Base-by-base conservation (phyloP, 441 rosid species). In the Jatropha multifida region DNA sequence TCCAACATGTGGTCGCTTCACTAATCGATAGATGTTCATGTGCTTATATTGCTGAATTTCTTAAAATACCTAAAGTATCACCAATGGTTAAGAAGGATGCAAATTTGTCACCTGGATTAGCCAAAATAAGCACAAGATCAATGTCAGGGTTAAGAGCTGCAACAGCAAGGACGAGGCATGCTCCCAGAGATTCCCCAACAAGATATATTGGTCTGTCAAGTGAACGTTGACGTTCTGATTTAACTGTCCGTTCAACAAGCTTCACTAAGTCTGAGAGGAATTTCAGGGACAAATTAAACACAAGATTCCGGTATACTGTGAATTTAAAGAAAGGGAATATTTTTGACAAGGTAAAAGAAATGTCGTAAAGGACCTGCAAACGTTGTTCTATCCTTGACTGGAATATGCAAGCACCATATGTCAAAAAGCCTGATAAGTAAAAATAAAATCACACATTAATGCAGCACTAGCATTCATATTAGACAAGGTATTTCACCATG, bases 361-460 rank as follows among this genome's bases (percentile, higher is more conserved):
- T n/a, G 12, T 48, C 51, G 44, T 56, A 67, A 80, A 64, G 44
- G 17, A 90, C 96, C 98, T 75, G 82, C 46, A 82, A 92, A 90
- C 58, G 96, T 55, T 69, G 97, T 87, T 83, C 97, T 89, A 78
- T 95, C 96, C 85, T 66, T 85, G 15, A 90, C 86, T 17, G 98
- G 98, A 77, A 93, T 88, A 82, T 95, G 97, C 86, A 95, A 81
- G 89, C 97, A 90, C 97, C 97, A 89, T 48, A 93, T 66, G 74
- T 93, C 89, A 76, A 92, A 92, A 71, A 95, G 85, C 90, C 99
- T 95, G 67, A 76, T 83, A 12, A 38, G 20, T 32, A 74, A 58
- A 13, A 27, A n/a, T 55, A 9, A 58, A 69, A 60, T 4, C 55
- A 51, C 7, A 51, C 4, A 32, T 51, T 8, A 5, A 51, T 51